Evolutionary conservation across 345 rosid genomes (phyloP).

Genomic region (Mercurialis annua): DNA sequence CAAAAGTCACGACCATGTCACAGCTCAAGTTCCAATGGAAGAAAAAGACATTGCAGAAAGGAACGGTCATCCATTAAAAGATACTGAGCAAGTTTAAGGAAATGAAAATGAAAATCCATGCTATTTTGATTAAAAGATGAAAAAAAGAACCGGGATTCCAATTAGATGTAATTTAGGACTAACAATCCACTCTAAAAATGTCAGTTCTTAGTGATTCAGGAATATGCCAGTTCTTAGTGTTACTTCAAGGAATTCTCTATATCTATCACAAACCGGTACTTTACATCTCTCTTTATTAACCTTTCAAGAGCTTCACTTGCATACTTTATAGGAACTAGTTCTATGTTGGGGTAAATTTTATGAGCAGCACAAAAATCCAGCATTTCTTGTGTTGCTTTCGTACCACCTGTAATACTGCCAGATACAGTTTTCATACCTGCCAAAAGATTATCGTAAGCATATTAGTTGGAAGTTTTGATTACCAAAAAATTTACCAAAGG

Average conservation of each 20-base stretch:
- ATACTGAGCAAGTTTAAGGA: no score
- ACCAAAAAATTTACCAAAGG: neutral
- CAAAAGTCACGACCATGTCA: conserved; percentile 26
- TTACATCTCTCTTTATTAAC: conserved; percentile 66
- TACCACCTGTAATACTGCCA: conserved; percentile 73
- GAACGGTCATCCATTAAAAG: neutral
- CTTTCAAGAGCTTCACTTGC: conserved; percentile 77
- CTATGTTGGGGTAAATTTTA: conserved; percentile 69
- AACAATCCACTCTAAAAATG: neutral
- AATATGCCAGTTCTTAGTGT: no score
- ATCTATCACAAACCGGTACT: conserved; percentile 84
- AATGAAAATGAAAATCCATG: no score
- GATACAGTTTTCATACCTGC: conserved; percentile 62
- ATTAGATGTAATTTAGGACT: no score
- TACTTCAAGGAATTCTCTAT: conserved; percentile 63
- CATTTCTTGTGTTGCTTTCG: conserved; percentile 75
- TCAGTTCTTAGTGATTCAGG: no score
- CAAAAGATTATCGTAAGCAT: conserved; percentile 10
- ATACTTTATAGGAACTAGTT: conserved; percentile 60
- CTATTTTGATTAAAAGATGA: no score
- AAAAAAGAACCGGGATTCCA: no score
- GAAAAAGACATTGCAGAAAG: neutral
- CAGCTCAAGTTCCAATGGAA: neutral
- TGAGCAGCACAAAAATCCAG: conserved; percentile 66
- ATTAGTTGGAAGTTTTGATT: neutral